Conservation (phyloP, 1,284 basidiomycete species). For the Puccinia horiana region DNA sequence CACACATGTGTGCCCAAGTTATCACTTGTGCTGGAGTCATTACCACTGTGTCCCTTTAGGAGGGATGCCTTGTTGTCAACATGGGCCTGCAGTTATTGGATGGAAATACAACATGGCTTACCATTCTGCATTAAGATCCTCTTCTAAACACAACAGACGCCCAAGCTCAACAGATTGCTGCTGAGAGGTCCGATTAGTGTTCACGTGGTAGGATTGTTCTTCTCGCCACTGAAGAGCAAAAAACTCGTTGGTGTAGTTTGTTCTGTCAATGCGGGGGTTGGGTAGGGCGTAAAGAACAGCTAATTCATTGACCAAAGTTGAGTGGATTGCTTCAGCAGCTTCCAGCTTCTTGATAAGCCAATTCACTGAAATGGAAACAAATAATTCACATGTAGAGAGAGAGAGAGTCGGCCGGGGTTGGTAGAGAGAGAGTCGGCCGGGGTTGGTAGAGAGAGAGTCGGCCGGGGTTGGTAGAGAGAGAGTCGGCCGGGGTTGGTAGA, state of each 20-base stretch:
- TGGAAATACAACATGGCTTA: neutral
- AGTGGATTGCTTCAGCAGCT: no score
- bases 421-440: no score
- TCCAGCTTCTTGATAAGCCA: neutral
- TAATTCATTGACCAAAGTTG: neutral
- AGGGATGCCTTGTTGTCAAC: no score
- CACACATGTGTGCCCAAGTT: no score
- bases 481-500: no score
- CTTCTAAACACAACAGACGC: neutral
- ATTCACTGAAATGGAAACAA: neutral
- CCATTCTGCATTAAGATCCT: no score
- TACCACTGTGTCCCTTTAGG: no score
- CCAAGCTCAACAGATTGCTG: neutral
- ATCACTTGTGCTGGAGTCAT: no score
- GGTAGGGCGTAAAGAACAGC: neutral
- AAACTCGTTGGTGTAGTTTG: neutral
- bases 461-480: no score
- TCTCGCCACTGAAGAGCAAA: neutral
- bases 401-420: neutral
- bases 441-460: no score
- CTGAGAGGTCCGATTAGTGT: neutral
- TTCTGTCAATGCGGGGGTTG: neutral
- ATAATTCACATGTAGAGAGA: no score
- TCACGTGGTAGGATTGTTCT: neutral
- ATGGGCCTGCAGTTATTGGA: no score